These are phyloP conservation scores for Starmerella kuoi DNA, from an alignment of 805 yeast genomes.

Conservation along the genomic window DNA sequence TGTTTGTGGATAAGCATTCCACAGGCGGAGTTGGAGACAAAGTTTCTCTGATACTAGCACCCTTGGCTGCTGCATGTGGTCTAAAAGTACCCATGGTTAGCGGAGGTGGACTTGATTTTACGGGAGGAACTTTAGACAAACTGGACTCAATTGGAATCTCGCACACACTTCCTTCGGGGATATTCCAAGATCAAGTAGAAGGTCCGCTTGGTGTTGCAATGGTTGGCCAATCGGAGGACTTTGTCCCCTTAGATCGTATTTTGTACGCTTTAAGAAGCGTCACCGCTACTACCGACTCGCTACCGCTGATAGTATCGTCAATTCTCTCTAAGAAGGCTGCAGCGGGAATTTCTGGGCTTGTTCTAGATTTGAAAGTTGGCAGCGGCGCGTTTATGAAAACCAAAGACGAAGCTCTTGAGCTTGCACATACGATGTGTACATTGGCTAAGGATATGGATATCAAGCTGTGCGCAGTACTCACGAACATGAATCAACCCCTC, in stretches of 20 bases:
- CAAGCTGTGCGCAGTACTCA: not conserved
- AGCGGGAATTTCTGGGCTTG: constrained; percentile 3
- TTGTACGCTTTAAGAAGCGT: constrained; percentile 5
- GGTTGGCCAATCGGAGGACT: not conserved
- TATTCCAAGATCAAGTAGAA: not conserved
- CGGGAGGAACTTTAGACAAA: constrained; percentile 9
- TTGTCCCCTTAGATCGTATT: constrained; percentile 2
- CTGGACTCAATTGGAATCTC: constrained; percentile 1
- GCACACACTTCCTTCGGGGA: not conserved
- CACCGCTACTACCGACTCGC: constrained; percentile 5
- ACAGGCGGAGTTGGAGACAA: constrained; percentile 11
- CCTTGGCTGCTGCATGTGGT: constrained; percentile 3
- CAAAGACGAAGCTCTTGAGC: not conserved
- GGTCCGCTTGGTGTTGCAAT: constrained; percentile 1
- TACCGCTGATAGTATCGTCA: constrained; percentile 3
- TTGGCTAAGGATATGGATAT: not conserved
- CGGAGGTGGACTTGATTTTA: constrained; percentile 5
- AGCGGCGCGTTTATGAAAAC: constrained; percentile 5
- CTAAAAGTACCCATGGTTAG: constrained; percentile 6
- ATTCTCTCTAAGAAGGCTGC: constrained; percentile 5
- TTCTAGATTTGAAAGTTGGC: constrained; percentile 6
- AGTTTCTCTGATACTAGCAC: constrained; percentile 2
- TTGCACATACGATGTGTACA: not conserved
- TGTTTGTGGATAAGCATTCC: constrained; percentile 6
- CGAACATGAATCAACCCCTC: constrained; percentile 5